Percentiles rank a stretch among this genome's conserved stretches.
Conservation (phyloP, 495 filamentous ascomycete genomes). For the Aspergillus cavernicola region DNA sequence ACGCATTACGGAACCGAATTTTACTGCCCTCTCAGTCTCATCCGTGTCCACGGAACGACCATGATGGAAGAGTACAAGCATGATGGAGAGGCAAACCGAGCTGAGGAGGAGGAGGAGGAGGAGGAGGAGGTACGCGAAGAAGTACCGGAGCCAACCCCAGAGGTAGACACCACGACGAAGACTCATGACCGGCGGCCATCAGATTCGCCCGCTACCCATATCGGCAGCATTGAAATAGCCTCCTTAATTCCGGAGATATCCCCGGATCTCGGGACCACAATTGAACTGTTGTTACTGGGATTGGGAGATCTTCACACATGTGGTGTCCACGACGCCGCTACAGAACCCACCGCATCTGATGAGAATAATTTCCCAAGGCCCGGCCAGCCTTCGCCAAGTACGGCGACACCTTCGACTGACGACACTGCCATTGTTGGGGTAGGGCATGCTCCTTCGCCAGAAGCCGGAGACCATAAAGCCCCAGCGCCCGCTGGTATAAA, state of each 20-base stretch:
- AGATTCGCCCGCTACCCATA: not conserved
- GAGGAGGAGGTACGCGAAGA: slow-evolving; percentile 52
- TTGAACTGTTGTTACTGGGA: slow-evolving; percentile 17
- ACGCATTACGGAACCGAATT: slow-evolving; percentile 94
- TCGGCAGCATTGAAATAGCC: not conserved
- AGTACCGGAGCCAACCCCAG: slow-evolving; percentile 27
- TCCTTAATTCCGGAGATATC: slow-evolving; percentile 7
- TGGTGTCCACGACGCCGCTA: slow-evolving; percentile 14
- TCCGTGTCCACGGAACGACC: slow-evolving; percentile 90
- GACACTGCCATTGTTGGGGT: not conserved
- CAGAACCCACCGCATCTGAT: slow-evolving; percentile 3
- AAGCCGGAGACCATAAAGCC: slow-evolving; percentile 19
- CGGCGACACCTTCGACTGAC: slow-evolving; percentile 1
- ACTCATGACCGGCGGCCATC: not conserved
- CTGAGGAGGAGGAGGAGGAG: slow-evolving; percentile 56
- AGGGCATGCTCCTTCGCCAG: slow-evolving; percentile 1
- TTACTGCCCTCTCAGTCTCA: slow-evolving; percentile 87
- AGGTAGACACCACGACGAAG: slow-evolving; percentile 26
- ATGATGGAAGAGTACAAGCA: slow-evolving; percentile 92
- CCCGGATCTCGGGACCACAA: slow-evolving; percentile 12
- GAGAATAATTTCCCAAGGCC: slow-evolving; percentile 7
- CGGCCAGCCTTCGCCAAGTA: slow-evolving; percentile 8
- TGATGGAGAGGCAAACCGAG: slow-evolving; percentile 61
- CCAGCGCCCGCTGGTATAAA: slow-evolving; percentile 14
- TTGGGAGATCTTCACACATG: slow-evolving; percentile 17